phyloP scores from a whole-genome alignment of 768 basidiomycete species.

The Leucocoprinus sp. region DNA sequence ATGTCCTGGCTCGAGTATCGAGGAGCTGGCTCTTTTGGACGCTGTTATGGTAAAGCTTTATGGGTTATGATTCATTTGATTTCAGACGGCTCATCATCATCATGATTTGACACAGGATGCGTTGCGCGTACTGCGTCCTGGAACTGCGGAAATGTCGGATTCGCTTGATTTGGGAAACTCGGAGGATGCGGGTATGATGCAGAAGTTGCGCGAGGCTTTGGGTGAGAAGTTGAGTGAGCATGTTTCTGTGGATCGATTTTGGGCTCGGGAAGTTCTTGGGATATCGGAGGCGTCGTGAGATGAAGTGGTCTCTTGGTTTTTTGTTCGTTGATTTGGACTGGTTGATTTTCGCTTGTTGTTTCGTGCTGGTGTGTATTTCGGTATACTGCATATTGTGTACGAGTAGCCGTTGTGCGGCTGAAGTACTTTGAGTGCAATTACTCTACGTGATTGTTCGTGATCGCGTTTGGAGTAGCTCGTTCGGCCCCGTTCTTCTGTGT shows the following conservation, averaged over 20 bases:
- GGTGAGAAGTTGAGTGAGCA: slow-evolving; percentile 57
- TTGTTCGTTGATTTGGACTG: too few species aligned
- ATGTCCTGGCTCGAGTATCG: slow-evolving; percentile 32
- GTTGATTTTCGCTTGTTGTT: too few species aligned
- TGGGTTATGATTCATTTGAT: slow-evolving; percentile 11
- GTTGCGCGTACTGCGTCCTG: slow-evolving; percentile 47
- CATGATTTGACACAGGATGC: slow-evolving; percentile 58
- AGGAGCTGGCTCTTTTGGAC: slow-evolving; percentile 39
- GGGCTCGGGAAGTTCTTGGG: slow-evolving; percentile 55
- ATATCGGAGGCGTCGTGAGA: slow-evolving; percentile 14
- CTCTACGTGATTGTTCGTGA: too few species aligned
- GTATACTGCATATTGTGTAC: too few species aligned
- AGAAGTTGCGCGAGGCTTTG: slow-evolving; percentile 42
- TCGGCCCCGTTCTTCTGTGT: too few species aligned
- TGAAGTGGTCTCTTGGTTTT: too few species aligned
- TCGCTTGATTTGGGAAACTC: slow-evolving; percentile 42
- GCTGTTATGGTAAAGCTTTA: slow-evolving; percentile 68
- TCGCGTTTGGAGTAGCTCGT: too few species aligned
- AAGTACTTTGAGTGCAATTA: too few species aligned
- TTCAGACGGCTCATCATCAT: not conserved
- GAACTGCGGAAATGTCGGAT: slow-evolving; percentile 47
- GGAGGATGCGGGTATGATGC: slow-evolving; percentile 38
- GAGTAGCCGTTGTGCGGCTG: too few species aligned
- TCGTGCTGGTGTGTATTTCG: too few species aligned
- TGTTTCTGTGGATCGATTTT: slow-evolving; percentile 49